Percentiles rank a stretch among this genome's conserved stretches.
Evolutionary conservation across 2,329 filamentous ascomycete genomes (phyloP).

Genomic region (Pseudocercospora fijiensis): DNA sequence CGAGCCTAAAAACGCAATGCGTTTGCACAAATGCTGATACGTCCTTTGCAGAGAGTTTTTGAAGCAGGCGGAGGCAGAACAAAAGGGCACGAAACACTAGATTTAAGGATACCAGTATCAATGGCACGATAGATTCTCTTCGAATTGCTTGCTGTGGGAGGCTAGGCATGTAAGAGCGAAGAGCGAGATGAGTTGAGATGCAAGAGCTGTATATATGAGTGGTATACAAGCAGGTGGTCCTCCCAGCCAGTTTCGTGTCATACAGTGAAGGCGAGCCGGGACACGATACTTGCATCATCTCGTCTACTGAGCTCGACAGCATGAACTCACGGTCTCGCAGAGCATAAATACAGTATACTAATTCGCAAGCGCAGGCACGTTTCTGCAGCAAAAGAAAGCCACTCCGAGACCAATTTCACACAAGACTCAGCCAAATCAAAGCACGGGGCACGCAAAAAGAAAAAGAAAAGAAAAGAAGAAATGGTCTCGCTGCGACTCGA

Average conservation of each 20-base stretch:
- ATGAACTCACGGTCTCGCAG: too few species aligned
- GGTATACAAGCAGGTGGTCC: conserved; percentile 17
- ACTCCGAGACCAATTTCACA: too few species aligned
- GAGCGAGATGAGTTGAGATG: background rate
- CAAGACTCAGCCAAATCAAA: too few species aligned
- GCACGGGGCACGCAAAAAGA: background rate
- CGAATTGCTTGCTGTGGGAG: background rate
- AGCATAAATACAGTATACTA: too few species aligned
- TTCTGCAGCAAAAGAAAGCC: too few species aligned
- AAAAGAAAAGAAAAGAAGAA: background rate
- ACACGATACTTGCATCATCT: too few species aligned
- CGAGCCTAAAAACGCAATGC: background rate
- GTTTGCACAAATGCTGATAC: conserved; percentile 5
- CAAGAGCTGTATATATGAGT: conserved; percentile 11
- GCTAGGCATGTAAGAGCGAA: background rate
- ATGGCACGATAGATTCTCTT: background rate
- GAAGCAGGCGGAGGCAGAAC: conserved; percentile 25
- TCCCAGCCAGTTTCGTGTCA: background rate
- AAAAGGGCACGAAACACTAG: conserved; percentile 24
- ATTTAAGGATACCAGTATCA: background rate
- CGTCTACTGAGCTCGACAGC: too few species aligned
- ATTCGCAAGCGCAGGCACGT: too few species aligned
- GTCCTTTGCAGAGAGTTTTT: conserved; percentile 24
- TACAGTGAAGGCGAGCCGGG: too few species aligned
- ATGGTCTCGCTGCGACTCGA: background rate